These are phyloP conservation scores for Ceratobasidium sp. DNA, from an alignment of 1,284 basidiomycete species.

Conservation along the genomic window DNA sequence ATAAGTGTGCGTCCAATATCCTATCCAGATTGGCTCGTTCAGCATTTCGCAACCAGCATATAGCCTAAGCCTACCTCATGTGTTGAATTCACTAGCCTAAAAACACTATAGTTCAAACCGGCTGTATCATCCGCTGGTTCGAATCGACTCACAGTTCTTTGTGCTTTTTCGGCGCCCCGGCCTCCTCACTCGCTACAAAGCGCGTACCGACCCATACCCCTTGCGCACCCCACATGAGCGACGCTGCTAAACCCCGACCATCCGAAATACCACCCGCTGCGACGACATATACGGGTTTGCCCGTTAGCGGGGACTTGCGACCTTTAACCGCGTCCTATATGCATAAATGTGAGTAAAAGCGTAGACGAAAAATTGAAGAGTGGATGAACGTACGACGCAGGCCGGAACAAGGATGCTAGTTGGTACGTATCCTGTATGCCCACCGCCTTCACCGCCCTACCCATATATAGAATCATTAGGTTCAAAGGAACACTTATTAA, in stretches of 20 bases:
- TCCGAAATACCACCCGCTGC: slow-evolving; percentile 91
- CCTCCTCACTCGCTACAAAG: slow-evolving; percentile 87
- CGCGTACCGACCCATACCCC: slow-evolving; percentile 92
- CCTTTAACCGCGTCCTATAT: slow-evolving; percentile 75
- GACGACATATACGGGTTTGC: slow-evolving; percentile 82
- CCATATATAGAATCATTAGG: background rate
- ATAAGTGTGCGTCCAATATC: slow-evolving; percentile 73
- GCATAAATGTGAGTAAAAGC: background rate
- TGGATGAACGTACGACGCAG: slow-evolving; percentile 64
- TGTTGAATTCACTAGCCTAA: slow-evolving; percentile 67
- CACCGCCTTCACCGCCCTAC: slow-evolving; percentile 84
- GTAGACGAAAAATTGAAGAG: background rate
- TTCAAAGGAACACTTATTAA: background rate
- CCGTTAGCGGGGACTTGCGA: slow-evolving; percentile 79
- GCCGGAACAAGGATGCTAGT: slow-evolving; percentile 84
- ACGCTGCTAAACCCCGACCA: slow-evolving; percentile 88
- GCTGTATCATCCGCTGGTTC: too few relatives aligned
- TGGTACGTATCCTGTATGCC: slow-evolving; percentile 70
- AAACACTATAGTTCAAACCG: too few relatives aligned
- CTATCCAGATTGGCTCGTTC: background rate
- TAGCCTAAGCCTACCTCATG: slow-evolving; percentile 58
- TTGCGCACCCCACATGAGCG: slow-evolving; percentile 86
- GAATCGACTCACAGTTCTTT: slow-evolving; percentile 70
- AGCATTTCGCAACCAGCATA: slow-evolving; percentile 66
- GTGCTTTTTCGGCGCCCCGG: slow-evolving; percentile 84